A percentile compares a stretch with the other conserved stretches of the same genome.
Evolutionary conservation across 1,284 basidiomycete genomes (phyloP).

Genomic region (Pseudozyma sp.): DNA sequence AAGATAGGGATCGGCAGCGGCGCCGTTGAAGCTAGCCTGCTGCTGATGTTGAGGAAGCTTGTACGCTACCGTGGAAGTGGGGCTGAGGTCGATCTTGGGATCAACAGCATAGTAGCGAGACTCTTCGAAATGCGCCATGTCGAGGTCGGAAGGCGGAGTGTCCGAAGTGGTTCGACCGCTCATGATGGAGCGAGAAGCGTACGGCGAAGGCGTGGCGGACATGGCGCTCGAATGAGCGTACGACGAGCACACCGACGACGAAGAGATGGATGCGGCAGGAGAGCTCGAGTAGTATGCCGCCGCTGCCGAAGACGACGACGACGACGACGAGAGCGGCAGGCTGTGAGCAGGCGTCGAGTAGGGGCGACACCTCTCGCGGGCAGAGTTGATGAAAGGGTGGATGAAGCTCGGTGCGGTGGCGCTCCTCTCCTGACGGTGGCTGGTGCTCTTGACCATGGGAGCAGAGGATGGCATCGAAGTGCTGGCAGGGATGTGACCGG

Average conservation of each 20-base stretch:
- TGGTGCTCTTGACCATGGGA: conserved; percentile 43
- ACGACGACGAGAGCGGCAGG: conserved; percentile 31
- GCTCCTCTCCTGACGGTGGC: conserved; percentile 44
- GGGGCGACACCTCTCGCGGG: conserved; percentile 45
- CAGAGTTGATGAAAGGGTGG: conserved; percentile 45
- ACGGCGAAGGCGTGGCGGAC: conserved; percentile 52
- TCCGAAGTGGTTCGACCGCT: conserved; percentile 63
- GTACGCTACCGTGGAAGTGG: conserved; percentile 22
- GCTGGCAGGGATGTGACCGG: conserved; percentile 22
- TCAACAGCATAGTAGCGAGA: conserved; percentile 40
- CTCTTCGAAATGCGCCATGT: conserved; percentile 35
- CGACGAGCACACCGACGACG: conserved; percentile 49
- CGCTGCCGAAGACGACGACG: conserved; percentile 14
- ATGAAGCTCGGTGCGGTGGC: conserved; percentile 40
- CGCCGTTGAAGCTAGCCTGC: conserved; percentile 1
- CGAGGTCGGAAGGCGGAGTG: conserved; percentile 60
- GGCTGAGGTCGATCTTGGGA: conserved; percentile 22
- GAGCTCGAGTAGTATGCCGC: conserved; percentile 37
- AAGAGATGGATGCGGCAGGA: conserved; percentile 47
- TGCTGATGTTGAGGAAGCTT: conserved; percentile 21
- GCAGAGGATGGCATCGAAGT: conserved; percentile 35
- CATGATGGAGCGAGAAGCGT: conserved; percentile 44
- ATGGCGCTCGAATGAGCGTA: conserved; percentile 30
- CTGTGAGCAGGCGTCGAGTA: conserved; percentile 57
- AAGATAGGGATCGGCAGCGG: conserved; percentile 35